phyloP scores from a whole-genome alignment of 257 asterid species.

The Solanum ossicruentum region DNA sequence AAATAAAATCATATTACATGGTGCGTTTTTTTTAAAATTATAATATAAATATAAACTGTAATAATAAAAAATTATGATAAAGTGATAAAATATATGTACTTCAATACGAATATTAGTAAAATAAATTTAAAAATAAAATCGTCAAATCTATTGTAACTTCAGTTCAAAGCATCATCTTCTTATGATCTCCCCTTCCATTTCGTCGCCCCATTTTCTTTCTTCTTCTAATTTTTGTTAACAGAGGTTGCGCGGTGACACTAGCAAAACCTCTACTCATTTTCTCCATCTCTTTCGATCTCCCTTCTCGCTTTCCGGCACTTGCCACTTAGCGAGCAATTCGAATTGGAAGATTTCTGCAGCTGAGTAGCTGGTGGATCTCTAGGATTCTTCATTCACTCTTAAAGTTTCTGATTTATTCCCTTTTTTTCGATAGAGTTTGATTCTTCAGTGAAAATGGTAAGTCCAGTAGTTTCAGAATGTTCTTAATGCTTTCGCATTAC shows the following conservation, averaged over 20 bases:
- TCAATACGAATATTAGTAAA: not conserved
- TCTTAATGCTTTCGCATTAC: not conserved
- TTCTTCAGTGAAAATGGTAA: not conserved
- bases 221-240: not conserved
- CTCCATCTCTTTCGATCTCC: not conserved
- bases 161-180: constrained; percentile 2
- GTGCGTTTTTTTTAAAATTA: too few relatives aligned
- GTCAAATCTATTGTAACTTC: not conserved
- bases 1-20: not conserved
- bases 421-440: not conserved
- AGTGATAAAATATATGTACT: too few relatives aligned
- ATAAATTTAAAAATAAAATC: not conserved
- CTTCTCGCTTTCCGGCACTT: not conserved
- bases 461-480: not conserved
- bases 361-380: not conserved
- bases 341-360: not conserved
- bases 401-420: not conserved
- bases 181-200: not conserved
- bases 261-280: constrained; percentile 11
- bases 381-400: not conserved
- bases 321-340: not conserved
- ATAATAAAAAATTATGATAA: too few relatives aligned
- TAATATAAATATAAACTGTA: too few relatives aligned
- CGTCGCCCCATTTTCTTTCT: not conserved
- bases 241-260: constrained; percentile 8